Evolutionary conservation across 495 filamentous ascomycete species (phyloP).

Genomic region (Pseudevernia furfuracea): DNA sequence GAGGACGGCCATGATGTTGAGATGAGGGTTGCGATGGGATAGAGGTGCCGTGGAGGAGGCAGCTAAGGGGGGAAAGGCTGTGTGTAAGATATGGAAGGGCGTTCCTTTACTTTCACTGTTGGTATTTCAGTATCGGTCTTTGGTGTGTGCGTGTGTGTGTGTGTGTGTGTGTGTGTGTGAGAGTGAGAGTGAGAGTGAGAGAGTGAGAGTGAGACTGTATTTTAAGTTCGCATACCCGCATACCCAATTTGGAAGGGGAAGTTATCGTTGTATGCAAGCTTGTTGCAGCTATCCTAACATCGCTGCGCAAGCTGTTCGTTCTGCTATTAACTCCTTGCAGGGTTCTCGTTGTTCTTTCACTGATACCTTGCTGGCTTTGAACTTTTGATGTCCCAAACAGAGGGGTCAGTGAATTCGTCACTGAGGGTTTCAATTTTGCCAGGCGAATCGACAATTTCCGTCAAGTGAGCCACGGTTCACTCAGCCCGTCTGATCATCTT

Average conservation of each 20-base stretch:
- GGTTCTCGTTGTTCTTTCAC: not conserved
- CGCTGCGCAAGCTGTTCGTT: not conserved
- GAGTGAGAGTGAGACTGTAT: not conserved
- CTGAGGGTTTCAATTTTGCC: too few relatives aligned
- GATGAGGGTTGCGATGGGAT: conserved; percentile 25
- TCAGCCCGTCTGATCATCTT: too few relatives aligned
- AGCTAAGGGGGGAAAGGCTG: not conserved
- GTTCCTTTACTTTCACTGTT: not conserved
- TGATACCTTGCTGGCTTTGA: too few relatives aligned
- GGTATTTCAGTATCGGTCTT: not conserved
- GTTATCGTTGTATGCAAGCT: not conserved
- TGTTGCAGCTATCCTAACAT: not conserved
- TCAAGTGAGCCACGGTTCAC: too few relatives aligned
- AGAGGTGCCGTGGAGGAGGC: not conserved
- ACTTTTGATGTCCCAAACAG: too few relatives aligned
- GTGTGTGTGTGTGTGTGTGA: not conserved
- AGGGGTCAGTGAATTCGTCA: too few relatives aligned
- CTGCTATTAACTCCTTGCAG: not conserved
- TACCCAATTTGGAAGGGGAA: not conserved
- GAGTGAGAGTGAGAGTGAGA: too few relatives aligned
- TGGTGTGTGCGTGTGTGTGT: not conserved
- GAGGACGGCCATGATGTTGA: conserved; percentile 32
- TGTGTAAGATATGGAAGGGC: not conserved
- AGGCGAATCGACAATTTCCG: too few relatives aligned
- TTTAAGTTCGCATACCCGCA: not conserved